These are phyloP conservation scores for Polychytrium aggregatum DNA, from an alignment of 192 early-diverging fungal genomes.

Conservation along the genomic window DNA sequence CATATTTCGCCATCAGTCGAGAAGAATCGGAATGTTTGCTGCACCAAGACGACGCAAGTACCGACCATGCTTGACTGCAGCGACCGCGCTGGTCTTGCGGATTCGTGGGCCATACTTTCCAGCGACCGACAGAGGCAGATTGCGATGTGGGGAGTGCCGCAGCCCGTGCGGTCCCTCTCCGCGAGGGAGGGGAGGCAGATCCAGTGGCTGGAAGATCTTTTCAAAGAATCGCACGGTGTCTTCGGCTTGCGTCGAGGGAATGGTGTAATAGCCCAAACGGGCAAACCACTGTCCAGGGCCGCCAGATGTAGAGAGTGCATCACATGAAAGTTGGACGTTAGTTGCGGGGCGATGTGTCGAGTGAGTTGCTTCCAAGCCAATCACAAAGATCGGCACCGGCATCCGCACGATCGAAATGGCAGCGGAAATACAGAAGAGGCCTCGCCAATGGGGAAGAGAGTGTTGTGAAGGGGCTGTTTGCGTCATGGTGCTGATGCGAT, in stretches of 20 bases:
- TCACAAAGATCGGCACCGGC: no score
- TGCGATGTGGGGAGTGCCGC: no score
- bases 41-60: no score
- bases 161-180: background rate
- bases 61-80: slow-evolving; percentile 14
- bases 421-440: no score
- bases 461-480: no score
- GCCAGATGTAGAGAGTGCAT: background rate
- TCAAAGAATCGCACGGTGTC: slow-evolving; percentile 23
- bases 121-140: background rate
- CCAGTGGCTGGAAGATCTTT: slow-evolving; percentile 11
- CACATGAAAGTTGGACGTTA: background rate
- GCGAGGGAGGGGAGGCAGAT: background rate
- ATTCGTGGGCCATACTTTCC: background rate
- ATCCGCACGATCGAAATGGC: no score
- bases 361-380: no score
- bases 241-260: slow-evolving; percentile 26
- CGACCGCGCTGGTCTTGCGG: slow-evolving; percentile 17
- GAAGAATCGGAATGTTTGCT: no score
- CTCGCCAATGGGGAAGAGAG: no score
- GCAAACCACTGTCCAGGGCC: slow-evolving; percentile 36
- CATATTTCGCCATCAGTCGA: no score
- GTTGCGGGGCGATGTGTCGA: no score
- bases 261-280: slow-evolving; percentile 35
- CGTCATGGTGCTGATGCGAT: no score